Conservation (phyloP, 2,329 filamentous ascomycete species). For the Calonectria crousiana region DNA sequence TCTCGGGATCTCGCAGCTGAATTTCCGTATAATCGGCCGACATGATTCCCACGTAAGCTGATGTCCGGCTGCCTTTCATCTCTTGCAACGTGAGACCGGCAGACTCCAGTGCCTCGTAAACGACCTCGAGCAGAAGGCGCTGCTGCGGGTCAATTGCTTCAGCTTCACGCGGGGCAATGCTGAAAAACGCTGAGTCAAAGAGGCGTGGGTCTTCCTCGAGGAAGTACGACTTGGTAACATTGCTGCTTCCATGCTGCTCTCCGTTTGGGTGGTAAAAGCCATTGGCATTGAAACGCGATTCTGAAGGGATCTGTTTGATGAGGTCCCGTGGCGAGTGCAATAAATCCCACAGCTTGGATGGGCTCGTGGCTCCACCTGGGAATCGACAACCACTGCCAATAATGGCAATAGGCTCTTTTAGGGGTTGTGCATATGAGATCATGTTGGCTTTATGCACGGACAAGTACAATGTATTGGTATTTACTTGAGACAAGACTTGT, state of each 20-base stretch:
- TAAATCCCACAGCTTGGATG: neutral
- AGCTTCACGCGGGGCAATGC: conserved; percentile 34
- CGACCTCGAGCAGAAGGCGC: conserved; percentile 40
- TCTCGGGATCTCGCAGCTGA: neutral
- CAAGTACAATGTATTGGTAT: too few species aligned
- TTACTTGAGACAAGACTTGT: too few species aligned
- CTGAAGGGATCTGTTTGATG: neutral
- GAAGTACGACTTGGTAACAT: neutral
- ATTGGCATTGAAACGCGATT: neutral
- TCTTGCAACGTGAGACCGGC: conserved; percentile 8
- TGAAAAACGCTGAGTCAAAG: conserved; percentile 42
- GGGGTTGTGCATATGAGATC: too few species aligned
- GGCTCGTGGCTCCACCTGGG: neutral
- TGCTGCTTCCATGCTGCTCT: neutral
- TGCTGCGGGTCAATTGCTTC: conserved; percentile 45
- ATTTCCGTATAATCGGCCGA: neutral
- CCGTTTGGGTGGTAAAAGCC: neutral
- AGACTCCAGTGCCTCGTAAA: conserved; percentile 42
- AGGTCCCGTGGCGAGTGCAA: neutral
- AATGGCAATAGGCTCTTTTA: conserved; percentile 39
- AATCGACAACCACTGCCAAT: neutral
- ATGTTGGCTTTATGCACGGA: too few species aligned
- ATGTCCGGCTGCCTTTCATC: neutral
- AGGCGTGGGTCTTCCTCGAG: neutral
- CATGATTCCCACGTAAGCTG: neutral